Percentiles rank a stretch among this genome's conserved stretches.
Conservation (phyloP, 2,329 filamentous ascomycete genomes). For the Colletotrichum sp. region DNA sequence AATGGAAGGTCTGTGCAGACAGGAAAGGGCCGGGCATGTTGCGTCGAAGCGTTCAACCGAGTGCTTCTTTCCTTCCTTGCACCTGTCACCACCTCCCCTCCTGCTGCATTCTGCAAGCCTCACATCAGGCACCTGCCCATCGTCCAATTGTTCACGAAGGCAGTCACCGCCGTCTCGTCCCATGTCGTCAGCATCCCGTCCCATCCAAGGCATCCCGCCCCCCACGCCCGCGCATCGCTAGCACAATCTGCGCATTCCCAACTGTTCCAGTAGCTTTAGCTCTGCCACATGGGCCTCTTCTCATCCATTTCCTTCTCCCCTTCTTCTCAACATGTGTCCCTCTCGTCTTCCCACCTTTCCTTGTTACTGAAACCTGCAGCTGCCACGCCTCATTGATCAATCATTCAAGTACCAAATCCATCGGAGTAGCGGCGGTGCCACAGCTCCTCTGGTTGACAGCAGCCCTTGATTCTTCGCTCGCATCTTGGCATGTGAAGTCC, state of each 20-base stretch:
- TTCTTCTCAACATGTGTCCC: neutral
- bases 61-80: neutral
- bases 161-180: conserved; percentile 9
- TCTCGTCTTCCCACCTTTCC: neutral
- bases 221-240: neutral
- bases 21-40: neutral
- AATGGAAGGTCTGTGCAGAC: neutral
- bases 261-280: neutral
- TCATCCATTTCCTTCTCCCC: neutral
- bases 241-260: neutral
- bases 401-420: neutral
- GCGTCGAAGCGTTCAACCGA: neutral
- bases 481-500: conserved; percentile 1
- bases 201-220: neutral
- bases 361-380: neutral
- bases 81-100: neutral
- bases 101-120: neutral
- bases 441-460: neutral
- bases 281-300: neutral
- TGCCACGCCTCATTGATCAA: neutral
- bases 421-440: neutral
- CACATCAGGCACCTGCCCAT: neutral
- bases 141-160: neutral
- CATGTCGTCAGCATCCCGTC: conserved; percentile 13
- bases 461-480: neutral